A percentile compares a stretch with the other conserved stretches of the same genome.
phyloP scores from a whole-genome alignment of 768 basidiomycete genomes.

The Mycena kentingensis region DNA sequence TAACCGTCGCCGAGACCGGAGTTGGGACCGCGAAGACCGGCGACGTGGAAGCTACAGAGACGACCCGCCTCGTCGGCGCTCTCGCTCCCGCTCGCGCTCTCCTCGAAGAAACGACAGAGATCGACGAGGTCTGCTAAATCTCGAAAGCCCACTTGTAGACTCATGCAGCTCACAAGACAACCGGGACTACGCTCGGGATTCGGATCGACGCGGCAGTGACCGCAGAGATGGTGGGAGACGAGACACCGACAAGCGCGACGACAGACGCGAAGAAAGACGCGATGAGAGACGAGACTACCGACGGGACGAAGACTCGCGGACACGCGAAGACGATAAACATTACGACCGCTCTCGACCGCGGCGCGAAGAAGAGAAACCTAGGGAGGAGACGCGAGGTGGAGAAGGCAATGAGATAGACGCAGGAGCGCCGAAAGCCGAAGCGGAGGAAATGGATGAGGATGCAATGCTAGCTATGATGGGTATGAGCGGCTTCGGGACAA shows the following conservation, averaged over 20 bases:
- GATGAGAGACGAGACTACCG: conserved; percentile 40
- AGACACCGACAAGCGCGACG: conserved; percentile 43
- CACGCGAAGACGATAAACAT: conserved; percentile 36
- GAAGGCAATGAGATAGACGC: too few relatives aligned
- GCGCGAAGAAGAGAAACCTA: conserved; percentile 33
- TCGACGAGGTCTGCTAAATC: conserved; percentile 28
- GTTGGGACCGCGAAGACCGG: conserved; percentile 62
- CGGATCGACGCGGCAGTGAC: conserved; percentile 20
- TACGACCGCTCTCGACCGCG: conserved; percentile 40
- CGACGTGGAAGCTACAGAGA: conserved; percentile 42
- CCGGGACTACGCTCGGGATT: conserved; percentile 17
- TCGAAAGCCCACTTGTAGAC: too few relatives aligned
- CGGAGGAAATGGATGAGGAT: conserved; percentile 66
- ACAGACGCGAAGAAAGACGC: conserved; percentile 41
- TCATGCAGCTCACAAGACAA: too few relatives aligned
- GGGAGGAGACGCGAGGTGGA: conserved; percentile 27
- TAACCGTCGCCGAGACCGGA: conserved; percentile 62
- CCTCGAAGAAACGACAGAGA: conserved; percentile 46
- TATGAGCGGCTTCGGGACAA: conserved; percentile 80
- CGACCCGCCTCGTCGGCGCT: conserved; percentile 43
- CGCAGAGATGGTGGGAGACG: conserved; percentile 25
- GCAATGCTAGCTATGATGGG: conserved; percentile 93
- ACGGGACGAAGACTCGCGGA: conserved; percentile 39
- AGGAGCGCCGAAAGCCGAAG: too few relatives aligned
- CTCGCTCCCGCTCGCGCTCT: conserved; percentile 54